Evolutionary conservation across 164 flowering plant genomes (phyloP), one percentile per base, ranked within the genome.

Genomic region (Platanus orientalis): DNA sequence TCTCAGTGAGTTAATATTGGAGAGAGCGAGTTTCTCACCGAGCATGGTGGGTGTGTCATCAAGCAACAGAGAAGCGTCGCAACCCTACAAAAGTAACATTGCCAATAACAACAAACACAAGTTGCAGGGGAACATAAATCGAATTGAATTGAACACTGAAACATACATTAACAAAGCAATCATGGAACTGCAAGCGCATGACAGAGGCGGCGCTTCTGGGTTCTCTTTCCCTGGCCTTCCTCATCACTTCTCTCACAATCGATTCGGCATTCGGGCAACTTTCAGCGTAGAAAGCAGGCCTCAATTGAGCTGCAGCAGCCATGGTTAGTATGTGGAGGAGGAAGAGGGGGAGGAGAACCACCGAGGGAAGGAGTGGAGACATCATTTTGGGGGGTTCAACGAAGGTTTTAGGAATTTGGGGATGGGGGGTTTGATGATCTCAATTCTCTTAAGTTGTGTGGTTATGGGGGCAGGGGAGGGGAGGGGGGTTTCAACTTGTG

Each of bases 151-250:
- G 9, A 21, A 11, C 3, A 36, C 34, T 54, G n/a, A 30, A 16
- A 20, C 26, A 78, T 80, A 90, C 98, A 67, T 89, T 83, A 12
- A 94, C 99, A 28, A 94, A 84, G 74, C 97, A 94, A 55, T 94
- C 99, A 61, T 94, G 99, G 74, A 91, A 94, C 50, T 94, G 99
- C 52, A 91, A 73, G 20, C 99, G 89, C 97, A 94, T 91, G 48
- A 91, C 96, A 3, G 97, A 91, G 30, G 99, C 96, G 0, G 63
- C 87, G 58, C 82, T 85, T 58, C 97, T 73, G 20, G 82, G 66
- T 59, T 93, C 96, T 72, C 80, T 77, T 3, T 48, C 20, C 81
- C 84, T 69, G 70, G 92, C 85, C 42, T 70, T 73, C 63, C 16
- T 39, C 73, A 90, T 77, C 63, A 76, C 85, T 17, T 73, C 64